Evolutionary conservation across 2,329 filamentous ascomycete genomes (phyloP).

Genomic region (Diaporthe sp.): DNA sequence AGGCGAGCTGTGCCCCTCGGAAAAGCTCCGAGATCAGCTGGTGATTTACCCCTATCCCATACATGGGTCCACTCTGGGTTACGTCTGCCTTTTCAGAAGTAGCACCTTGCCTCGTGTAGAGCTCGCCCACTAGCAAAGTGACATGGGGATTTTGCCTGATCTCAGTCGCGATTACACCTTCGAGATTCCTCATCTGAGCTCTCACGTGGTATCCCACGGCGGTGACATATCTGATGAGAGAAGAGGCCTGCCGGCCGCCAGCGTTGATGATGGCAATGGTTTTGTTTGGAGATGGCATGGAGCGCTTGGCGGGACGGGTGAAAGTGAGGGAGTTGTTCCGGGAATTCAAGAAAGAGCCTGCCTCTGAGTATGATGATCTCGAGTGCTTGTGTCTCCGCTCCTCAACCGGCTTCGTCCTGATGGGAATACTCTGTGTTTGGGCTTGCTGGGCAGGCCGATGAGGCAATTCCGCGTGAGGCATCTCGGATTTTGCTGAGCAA

Average conservation of each 20-base stretch:
- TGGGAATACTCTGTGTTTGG: constrained; percentile 40
- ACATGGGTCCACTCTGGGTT: constrained; percentile 75
- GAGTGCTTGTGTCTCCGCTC: constrained; percentile 70
- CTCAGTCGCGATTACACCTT: constrained; percentile 90
- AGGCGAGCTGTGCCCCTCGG: constrained; percentile 86
- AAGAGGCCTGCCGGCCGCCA: constrained; percentile 94
- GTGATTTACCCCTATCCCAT: constrained; percentile 77
- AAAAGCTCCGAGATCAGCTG: constrained; percentile 84
- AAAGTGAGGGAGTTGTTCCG: constrained; percentile 74
- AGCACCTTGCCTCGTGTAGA: constrained; percentile 68
- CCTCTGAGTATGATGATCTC: constrained; percentile 72
- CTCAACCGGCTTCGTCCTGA: constrained; percentile 43
- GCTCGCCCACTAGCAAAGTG: constrained; percentile 73
- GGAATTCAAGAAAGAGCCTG: constrained; percentile 66
- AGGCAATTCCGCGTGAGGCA: constrained; percentile 51
- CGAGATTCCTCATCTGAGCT: constrained; percentile 89
- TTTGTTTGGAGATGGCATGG: constrained; percentile 75
- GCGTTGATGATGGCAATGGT: constrained; percentile 96
- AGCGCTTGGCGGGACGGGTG: constrained; percentile 69
- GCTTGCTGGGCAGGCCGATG: constrained; percentile 51
- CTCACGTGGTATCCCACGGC: constrained; percentile 95
- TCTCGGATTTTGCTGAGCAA: constrained; percentile 40
- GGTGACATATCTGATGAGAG: constrained; percentile 92
- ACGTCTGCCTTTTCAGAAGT: constrained; percentile 70
- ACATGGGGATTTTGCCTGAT: constrained; percentile 85